Base-by-base conservation (phyloP, 2,329 filamentous ascomycete species). In the Talaromyces funiculosus region DNA sequence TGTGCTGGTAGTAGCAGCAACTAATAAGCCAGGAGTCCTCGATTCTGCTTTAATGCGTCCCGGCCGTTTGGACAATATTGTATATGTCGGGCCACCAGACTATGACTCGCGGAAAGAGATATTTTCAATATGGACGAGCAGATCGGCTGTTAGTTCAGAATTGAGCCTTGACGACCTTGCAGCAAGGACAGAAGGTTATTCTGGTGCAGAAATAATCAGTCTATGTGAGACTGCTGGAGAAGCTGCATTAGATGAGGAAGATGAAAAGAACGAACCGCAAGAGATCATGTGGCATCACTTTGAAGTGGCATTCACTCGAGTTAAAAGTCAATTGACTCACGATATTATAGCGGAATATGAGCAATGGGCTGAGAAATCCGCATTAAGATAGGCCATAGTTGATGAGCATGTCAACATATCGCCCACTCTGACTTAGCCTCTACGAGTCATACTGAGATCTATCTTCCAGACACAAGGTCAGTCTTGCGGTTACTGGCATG, bases 1-100 rank as follows among this genome's bases (percentile, higher is more conserved):
- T 61, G 92, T 97, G 0, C 84, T 95, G 62, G 88, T 97, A 14
- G 84, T 97, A 18, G 93, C 90, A 0, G 93, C 93, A 2, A 97
- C 93, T 0, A 97, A 97, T 76, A 86, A 90, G 57, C 93, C 93
- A 0, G 89, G 96, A 68, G 82, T 87, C 1, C 83, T 97, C 20
- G 93, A 97, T 71, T 85, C 90, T 0, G 93, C 93, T 0, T 81
- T 97, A 35, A 84, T 96, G 70, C 85, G 93, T 0, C 89, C 91
- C 0, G 93, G 93, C 1, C 84, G 93, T 29, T 90, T 97, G 72
- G 91, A 96, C 69, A 84, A 88, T 65, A 82, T 92, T 35, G 83
- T 96, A 49, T 96, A 96, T 72, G 90, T 97, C 45, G 89, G 90
- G 0, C 89, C 90, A 3, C 93, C 93, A 0, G 87, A 90, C 68